Conservation (phyloP, 2,329 filamentous ascomycete species). For the Lasiodiplodia hormozganensis region DNA sequence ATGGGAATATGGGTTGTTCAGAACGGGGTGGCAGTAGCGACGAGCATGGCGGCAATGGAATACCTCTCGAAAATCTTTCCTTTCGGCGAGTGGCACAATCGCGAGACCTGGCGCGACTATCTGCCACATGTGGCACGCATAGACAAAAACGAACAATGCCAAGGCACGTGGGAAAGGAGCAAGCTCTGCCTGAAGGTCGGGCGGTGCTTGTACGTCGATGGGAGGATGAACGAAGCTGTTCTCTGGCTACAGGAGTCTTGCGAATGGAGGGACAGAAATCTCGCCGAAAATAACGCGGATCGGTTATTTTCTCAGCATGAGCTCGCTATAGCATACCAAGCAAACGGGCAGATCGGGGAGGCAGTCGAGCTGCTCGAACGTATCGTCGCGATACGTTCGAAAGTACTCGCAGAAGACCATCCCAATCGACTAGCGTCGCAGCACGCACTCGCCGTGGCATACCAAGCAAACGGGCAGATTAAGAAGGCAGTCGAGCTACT, state of each 20-base stretch:
- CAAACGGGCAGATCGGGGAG: conserved; percentile 29
- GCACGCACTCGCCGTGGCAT: conserved; percentile 19
- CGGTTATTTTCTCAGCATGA: background rate
- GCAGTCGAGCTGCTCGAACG: conserved; percentile 29
- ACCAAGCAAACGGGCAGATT: conserved; percentile 29
- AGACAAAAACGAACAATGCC: conserved; percentile 5
- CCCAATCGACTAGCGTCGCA: background rate
- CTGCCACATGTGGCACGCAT: conserved; percentile 40
- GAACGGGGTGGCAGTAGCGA: conserved; percentile 32
- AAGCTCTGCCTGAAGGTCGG: conserved; percentile 28
- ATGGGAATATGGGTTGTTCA: conserved; percentile 43
- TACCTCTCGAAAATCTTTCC: conserved; percentile 38
- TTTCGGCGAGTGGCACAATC: conserved; percentile 32
- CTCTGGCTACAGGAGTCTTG: conserved; percentile 29
- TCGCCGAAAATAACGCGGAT: background rate
- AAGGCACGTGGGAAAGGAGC: conserved; percentile 22
- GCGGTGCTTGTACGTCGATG: conserved; percentile 28
- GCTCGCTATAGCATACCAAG: conserved; percentile 27
- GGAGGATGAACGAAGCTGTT: conserved; percentile 30
- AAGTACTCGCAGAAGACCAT: conserved; percentile 24
- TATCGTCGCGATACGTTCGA: conserved; percentile 29
- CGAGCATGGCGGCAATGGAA: conserved; percentile 31
- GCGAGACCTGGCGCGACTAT: conserved; percentile 38
- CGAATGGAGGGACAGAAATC: conserved; percentile 28
- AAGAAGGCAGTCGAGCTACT: conserved; percentile 18